These are phyloP conservation scores for Suillus brevipes DNA, from an alignment of 768 basidiomycete species.

Conservation along the genomic window DNA sequence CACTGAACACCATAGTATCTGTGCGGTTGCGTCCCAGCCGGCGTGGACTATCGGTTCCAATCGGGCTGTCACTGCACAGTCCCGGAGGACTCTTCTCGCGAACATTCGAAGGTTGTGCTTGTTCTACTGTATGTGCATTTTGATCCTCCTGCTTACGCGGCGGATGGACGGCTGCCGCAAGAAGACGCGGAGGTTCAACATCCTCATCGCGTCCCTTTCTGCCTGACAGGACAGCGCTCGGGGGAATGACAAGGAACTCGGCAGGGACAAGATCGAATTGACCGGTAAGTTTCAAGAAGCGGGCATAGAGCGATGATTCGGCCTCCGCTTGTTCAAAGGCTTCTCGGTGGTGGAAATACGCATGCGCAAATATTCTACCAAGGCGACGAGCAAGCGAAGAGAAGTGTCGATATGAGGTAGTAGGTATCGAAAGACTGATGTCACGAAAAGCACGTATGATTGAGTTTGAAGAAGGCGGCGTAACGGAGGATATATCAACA, in stretches of 20 bases:
- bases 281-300: conserved; percentile 81
- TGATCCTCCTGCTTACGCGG: conserved; percentile 13
- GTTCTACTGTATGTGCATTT: conserved; percentile 13
- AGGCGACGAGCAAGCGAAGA: conserved; percentile 86
- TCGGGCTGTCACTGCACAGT: conserved; percentile 15
- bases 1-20: conserved; percentile 74
- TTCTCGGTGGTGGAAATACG: conserved; percentile 93
- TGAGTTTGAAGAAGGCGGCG: conserved; percentile 18
- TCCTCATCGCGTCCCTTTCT: conserved; percentile 28
- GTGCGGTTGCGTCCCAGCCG: conserved; percentile 58
- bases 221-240: conserved; percentile 36
- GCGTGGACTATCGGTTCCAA: conserved; percentile 41
- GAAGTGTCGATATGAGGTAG: conserved; percentile 83
- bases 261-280: conserved; percentile 80
- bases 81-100: conserved; percentile 26
- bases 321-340: conserved; percentile 88
- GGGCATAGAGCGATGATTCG: conserved; percentile 86
- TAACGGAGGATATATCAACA: conserved; percentile 13
- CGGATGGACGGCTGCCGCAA: conserved; percentile 42
- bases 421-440: conserved; percentile 75
- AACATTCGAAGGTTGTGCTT: conserved; percentile 10
- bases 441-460: not conserved
- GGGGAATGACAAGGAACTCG: conserved; percentile 83
- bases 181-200: conserved; percentile 41
- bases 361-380: conserved; percentile 94